Evolutionary conservation across 352 stramenopile species (phyloP).

Genomic region (Globisporangium carolinianum): DNA sequence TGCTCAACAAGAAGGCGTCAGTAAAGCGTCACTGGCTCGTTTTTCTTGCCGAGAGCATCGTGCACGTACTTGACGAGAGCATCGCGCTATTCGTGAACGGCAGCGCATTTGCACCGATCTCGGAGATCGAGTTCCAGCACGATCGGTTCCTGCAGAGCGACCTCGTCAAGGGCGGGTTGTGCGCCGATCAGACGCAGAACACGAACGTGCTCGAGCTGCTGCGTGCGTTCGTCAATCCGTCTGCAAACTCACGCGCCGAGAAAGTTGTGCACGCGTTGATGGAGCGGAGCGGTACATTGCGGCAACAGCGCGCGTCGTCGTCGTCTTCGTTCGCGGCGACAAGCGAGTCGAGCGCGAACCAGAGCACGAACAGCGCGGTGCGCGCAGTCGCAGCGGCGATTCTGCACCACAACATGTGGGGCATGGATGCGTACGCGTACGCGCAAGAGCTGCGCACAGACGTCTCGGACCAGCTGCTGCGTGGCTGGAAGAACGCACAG

Average conservation of each 20-base stretch:
- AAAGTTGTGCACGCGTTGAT: constrained; percentile 38
- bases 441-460: constrained; percentile 48
- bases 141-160: constrained; percentile 56
- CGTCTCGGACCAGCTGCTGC: constrained; percentile 58
- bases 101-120: constrained; percentile 36
- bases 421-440: constrained; percentile 73
- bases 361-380: constrained; percentile 50
- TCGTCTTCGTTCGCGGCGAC: constrained; percentile 30
- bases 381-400: constrained; percentile 68
- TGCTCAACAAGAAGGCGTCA: constrained; percentile 50
- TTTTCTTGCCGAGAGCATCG: constrained; percentile 35
- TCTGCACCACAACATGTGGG: constrained; percentile 85
- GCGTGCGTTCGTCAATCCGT: constrained; percentile 43
- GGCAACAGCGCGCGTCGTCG: constrained; percentile 13
- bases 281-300: constrained; percentile 16
- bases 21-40: constrained; percentile 60
- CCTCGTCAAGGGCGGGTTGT: constrained; percentile 57
- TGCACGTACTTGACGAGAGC: constrained; percentile 46
- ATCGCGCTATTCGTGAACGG: constrained; percentile 44
- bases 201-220: constrained; percentile 49
- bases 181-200: constrained; percentile 37
- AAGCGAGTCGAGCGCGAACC: constrained; percentile 23
- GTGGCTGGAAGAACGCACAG: constrained; percentile 78
- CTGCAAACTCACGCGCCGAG: constrained; percentile 31
- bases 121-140: constrained; percentile 41